Percentiles rank a stretch among this genome's conserved stretches.
Evolutionary conservation across 257 asterid genomes (phyloP).

Genomic region (Mitragyna speciosa): DNA sequence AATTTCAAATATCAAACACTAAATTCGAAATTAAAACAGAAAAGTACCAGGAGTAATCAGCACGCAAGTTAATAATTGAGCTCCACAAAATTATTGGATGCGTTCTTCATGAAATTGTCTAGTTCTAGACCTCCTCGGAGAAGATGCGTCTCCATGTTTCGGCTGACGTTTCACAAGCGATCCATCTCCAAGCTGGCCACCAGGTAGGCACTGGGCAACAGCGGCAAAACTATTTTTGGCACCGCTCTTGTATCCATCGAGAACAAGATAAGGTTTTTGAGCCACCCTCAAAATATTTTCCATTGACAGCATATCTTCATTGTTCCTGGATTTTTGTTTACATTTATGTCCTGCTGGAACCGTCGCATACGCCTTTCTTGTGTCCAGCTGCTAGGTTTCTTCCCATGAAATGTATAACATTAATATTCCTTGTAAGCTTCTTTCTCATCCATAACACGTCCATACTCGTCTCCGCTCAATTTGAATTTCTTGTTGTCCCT

Average conservation of each 20-base stretch:
- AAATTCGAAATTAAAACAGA: not conserved
- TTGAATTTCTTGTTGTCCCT: not conserved
- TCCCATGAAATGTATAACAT: not conserved
- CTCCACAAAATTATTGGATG: not conserved
- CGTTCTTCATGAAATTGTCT: not conserved
- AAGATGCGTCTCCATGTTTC: not conserved
- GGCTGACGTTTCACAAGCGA: no score
- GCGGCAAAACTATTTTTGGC: no score
- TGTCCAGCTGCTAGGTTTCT: not conserved
- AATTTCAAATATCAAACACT: no score
- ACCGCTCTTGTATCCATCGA: not conserved
- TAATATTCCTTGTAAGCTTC: not conserved
- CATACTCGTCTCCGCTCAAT: not conserved
- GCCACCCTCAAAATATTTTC: not conserved
- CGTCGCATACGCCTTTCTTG: not conserved
- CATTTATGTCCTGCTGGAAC: not conserved
- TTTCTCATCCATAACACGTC: not conserved
- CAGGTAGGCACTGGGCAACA: not conserved
- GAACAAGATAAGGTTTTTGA: not conserved
- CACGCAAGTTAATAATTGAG: not conserved
- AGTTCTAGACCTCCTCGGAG: not conserved
- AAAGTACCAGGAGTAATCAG: not conserved
- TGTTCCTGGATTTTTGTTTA: not conserved
- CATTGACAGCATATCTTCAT: not conserved
- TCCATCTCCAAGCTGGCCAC: not conserved